Base-by-base conservation (phyloP, 176 grass and related monocot genomes). In the Carex myosuroides region DNA sequence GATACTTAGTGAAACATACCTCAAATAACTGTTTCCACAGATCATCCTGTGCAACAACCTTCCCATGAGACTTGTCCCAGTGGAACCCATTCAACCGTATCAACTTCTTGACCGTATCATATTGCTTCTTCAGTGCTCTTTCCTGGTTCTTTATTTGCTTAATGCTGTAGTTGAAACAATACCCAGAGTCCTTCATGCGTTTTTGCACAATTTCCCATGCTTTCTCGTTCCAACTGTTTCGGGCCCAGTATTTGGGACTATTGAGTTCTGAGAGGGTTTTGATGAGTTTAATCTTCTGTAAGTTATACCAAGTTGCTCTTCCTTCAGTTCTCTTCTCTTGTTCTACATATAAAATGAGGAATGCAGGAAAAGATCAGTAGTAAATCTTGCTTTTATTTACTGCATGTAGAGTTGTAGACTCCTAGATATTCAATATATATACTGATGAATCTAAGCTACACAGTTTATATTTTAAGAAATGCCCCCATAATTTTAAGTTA, bases 261-360 rank as follows among this genome's bases (percentile, higher is more conserved):
- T 71, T 71, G 68, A 71, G 68, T 21, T 71, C 39, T 46, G 68
- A 71, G 16, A 71, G 68, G 68, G 68, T 71, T 12, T 71, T 71
- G 7, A 71, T 71, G 37, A 71, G 68, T 21, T 71, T 71, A 41
- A 71, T 8, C 68, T 46, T 71, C 44, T 71, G 68, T 8, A 71
- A 46, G 33, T 18, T 21, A 42, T 71, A 71, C 68, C 68, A 71
- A n/a, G 37, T 71, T 71, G 68, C 68, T 71, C 68, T 71, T 42
- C 14, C 8, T 71, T 44, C 44, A 17, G 5, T 42, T 46, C 37
- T 42, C 20, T 21, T 46, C 17, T 42, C 68, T 46, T 71, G 68
- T 11, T 71, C 68, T 71, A n/a, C 16, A 71, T 29, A 24, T 16
- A 64, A 64, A 3, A 64, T 12, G 8, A 26, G 7, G 11, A 30